Evolutionary conservation across 192 early-diverging fungal genomes (phyloP).

Genomic region (Backusella westeae): DNA sequence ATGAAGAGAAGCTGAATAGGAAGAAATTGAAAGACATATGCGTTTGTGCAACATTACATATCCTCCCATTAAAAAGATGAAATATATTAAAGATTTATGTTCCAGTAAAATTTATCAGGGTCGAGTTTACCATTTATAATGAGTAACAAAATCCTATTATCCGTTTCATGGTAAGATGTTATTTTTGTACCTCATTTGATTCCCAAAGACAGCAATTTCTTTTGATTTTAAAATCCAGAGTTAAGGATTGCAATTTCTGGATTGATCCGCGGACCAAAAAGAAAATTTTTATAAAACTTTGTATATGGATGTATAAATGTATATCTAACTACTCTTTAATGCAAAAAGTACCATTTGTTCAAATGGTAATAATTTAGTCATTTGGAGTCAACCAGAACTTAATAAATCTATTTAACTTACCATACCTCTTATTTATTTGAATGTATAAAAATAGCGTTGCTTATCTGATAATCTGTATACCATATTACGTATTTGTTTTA

Average conservation of each 20-base stretch:
- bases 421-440: background rate
- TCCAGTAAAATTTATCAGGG: background rate
- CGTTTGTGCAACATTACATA: too few species aligned
- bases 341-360: background rate
- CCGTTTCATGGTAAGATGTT: background rate
- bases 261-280: background rate
- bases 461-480: background rate
- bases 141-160: background rate
- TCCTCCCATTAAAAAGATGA: background rate
- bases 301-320: background rate
- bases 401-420: background rate
- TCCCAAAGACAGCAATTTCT: background rate
- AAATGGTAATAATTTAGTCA: background rate
- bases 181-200: background rate
- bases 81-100: background rate
- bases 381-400: background rate
- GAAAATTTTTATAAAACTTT: background rate
- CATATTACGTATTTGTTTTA: background rate
- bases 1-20: too few species aligned
- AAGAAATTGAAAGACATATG: too few species aligned
- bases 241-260: background rate
- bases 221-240: background rate
- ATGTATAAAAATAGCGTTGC: background rate
- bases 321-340: background rate
- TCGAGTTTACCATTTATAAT: background rate